phyloP scores from a whole-genome alignment of 2,329 filamentous ascomycete species.

The Dactylellina haptotyla region DNA sequence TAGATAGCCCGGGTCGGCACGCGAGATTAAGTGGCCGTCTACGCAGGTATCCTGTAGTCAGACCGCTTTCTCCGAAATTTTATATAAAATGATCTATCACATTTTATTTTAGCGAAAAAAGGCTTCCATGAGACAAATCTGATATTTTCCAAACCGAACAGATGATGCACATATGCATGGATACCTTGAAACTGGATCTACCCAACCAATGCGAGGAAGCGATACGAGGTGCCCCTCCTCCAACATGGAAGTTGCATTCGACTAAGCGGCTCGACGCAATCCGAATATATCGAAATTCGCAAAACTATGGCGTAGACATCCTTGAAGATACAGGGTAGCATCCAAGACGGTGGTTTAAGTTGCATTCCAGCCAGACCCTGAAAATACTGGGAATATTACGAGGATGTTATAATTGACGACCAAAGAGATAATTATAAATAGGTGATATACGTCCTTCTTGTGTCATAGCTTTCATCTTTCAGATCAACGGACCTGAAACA shows the following conservation, averaged over 20 bases:
- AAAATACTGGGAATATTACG: too few relatives aligned
- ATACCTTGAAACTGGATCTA: background rate
- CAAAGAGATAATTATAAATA: background rate
- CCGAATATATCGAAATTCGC: background rate
- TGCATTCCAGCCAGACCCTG: background rate
- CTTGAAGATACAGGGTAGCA: background rate
- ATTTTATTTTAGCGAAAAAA: background rate
- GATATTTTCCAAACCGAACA: background rate
- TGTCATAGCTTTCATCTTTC: background rate
- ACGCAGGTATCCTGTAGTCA: slow-evolving; percentile 22
- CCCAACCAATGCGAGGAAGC: background rate
- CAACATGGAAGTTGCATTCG: background rate
- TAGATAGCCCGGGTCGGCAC: background rate
- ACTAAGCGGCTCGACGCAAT: background rate
- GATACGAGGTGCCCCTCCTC: slow-evolving; percentile 6
- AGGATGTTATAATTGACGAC: too few relatives aligned
- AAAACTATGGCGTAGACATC: background rate
- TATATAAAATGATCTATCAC: slow-evolving; percentile 35
- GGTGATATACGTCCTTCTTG: background rate
- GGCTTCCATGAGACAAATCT: background rate
- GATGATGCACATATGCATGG: slow-evolving; percentile 35
- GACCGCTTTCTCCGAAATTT: slow-evolving; percentile 4
- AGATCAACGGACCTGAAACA: too few relatives aligned
- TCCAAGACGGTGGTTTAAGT: background rate
- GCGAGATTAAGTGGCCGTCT: slow-evolving; percentile 13